Evolutionary conservation across 306 rosid genomes (phyloP).

Genomic region (Cicer pinnatifidum): DNA sequence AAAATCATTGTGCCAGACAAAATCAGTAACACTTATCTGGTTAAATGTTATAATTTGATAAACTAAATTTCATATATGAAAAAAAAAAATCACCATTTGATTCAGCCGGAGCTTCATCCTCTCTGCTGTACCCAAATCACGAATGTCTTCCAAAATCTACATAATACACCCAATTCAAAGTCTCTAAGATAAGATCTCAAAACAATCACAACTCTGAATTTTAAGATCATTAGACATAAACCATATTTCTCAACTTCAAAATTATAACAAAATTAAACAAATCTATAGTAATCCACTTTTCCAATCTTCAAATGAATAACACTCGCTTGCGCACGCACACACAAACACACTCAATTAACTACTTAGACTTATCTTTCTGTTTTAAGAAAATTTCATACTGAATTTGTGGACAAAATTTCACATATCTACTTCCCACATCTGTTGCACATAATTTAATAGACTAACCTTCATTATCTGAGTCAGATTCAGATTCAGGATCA

Average conservation of each 20-base stretch:
- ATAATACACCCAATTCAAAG: slow-evolving; percentile 35
- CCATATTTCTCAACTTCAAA: background rate
- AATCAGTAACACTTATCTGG: background rate
- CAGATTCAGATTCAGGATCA: slow-evolving; percentile 47
- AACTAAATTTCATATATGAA: slow-evolving; percentile 19
- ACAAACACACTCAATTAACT: background rate
- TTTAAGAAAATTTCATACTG: too few relatives aligned
- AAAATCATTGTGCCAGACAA: background rate
- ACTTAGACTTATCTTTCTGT: background rate
- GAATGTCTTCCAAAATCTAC: slow-evolving; percentile 46
- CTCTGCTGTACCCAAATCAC: slow-evolving; percentile 26
- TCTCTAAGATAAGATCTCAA: background rate
- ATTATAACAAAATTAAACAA: background rate
- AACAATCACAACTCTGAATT: slow-evolving; percentile 20
- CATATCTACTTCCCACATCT: too few relatives aligned
- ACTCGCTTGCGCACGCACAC: background rate
- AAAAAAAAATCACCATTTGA: slow-evolving; percentile 39
- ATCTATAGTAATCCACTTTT: background rate
- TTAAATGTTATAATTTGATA: slow-evolving; percentile 26
- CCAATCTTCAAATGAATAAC: slow-evolving; percentile 11
- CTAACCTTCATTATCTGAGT: slow-evolving; percentile 65
- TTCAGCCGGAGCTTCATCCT: slow-evolving; percentile 34
- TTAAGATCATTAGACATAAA: slow-evolving; percentile 19
- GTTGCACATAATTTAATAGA: background rate
- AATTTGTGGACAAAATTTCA: too few relatives aligned